A percentile compares a stretch with the other conserved stretches of the same genome.
Conservation (phyloP, 2,329 filamentous ascomycete species). For the Aspergillus niger region DNA sequence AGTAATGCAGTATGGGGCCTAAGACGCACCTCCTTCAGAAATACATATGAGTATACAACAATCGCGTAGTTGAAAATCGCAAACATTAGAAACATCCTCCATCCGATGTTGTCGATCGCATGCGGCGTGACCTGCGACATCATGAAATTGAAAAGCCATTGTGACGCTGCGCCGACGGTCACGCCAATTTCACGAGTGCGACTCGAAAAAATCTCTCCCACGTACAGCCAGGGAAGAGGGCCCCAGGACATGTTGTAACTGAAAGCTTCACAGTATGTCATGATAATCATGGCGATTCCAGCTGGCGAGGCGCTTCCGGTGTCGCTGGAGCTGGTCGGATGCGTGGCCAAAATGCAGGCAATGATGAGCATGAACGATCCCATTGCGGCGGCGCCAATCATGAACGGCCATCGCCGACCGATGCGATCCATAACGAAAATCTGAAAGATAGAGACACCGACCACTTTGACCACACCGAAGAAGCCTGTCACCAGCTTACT, state of each 20-base stretch:
- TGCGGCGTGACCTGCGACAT: constrained; percentile 44
- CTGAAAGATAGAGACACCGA: constrained; percentile 51
- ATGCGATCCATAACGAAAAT: constrained; percentile 54
- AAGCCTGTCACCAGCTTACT: constrained; percentile 55
- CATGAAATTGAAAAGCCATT: constrained; percentile 46
- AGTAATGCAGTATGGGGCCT: background rate
- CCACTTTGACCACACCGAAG: constrained; percentile 56
- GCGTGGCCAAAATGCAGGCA: constrained; percentile 50
- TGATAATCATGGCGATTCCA: constrained; percentile 52
- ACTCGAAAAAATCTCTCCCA: constrained; percentile 41
- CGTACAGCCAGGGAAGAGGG: constrained; percentile 40
- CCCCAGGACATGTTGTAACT: constrained; percentile 46
- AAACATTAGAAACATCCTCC: constrained; percentile 56
- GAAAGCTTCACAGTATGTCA: constrained; percentile 55
- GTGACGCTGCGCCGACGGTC: constrained; percentile 37
- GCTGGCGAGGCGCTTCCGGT: constrained; percentile 33
- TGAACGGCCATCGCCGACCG: constrained; percentile 52
- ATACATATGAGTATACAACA: constrained; percentile 47
- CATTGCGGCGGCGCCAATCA: constrained; percentile 54
- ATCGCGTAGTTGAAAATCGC: constrained; percentile 52
- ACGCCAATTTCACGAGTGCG: constrained; percentile 40
- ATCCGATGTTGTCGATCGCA: constrained; percentile 51
- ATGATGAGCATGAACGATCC: constrained; percentile 57
- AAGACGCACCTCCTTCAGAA: constrained; percentile 42
- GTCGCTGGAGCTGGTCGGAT: constrained; percentile 43